Base-by-base conservation (phyloP, 2,329 filamentous ascomycete genomes). In the Colletotrichum musae region DNA sequence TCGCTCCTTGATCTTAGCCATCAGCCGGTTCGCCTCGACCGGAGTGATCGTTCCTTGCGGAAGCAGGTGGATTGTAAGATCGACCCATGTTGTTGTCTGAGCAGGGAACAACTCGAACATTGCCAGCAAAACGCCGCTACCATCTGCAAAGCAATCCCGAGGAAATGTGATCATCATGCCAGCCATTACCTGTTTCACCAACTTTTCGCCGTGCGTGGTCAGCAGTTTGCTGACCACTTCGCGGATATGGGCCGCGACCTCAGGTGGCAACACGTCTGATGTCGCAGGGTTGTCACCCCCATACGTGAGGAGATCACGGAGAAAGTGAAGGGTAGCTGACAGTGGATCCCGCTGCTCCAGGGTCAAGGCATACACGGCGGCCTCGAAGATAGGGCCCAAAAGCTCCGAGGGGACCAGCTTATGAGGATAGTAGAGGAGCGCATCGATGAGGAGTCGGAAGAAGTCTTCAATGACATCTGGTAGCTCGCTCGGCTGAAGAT, bases 101-200 rank as follows among this genome's bases (percentile, higher is more conserved):
- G 89, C 85, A 0, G 96, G 96, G 77, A 97, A 85, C 48, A 98
- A 84, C 79, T 97, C 92, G 77, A 99, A 97, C 72, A 98, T 86
- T 4, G 92, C 91, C 70, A 99, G 89, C 60, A 99, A 83, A n/a
- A 97, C 94, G 5, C 94, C 95, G 57, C 94, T 97, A 16, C 94
- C 95, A 77, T 99, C 96, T 0, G 95, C 92, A 77, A 98, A 97
- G 82, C 95, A 98, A 79, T 98, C 96, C 51, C 93, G 90, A 0
- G 96, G 97, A 82, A 99, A 99, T 0, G 93, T 97, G 79, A 98
- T 98, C 95, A 99, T 98, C 95, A 99, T 97, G 70, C 96, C 96
- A 1, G 95, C 96, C 83, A 99, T 87, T 67, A 97, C 91, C 72
- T 95, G 93, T 81, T 97, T 95, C 7, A 96, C 91, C 32, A 99